Evolutionary conservation across 2,329 filamentous ascomycete genomes (phyloP).

Genomic region (Rosellinia necatrix): DNA sequence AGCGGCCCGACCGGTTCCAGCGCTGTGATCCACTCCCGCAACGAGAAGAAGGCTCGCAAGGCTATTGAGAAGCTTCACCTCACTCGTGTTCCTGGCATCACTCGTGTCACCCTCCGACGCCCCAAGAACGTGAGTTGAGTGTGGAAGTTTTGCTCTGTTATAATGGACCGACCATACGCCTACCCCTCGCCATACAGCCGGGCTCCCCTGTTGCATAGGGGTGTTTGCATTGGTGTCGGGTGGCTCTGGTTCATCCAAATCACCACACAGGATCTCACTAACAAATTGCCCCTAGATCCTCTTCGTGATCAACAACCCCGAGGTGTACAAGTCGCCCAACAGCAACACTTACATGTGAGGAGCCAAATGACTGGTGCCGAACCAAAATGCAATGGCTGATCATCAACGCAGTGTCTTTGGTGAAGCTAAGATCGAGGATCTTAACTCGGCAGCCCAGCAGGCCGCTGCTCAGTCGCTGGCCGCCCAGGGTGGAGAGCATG

Average conservation of each 20-base stretch:
- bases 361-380: not conserved
- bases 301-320: slow-evolving; percentile 99
- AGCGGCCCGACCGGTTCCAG: slow-evolving; percentile 77
- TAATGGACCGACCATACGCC: not conserved
- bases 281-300: slow-evolving; percentile 71
- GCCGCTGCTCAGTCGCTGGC: slow-evolving; percentile 95
- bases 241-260: slow-evolving; percentile 66
- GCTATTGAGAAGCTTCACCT: slow-evolving; percentile 98
- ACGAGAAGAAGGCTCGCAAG: slow-evolving; percentile 99
- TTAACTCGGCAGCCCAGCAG: slow-evolving; percentile 97
- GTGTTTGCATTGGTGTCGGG: not conserved
- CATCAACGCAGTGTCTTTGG: slow-evolving; percentile 79
- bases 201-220: slow-evolving; percentile 44
- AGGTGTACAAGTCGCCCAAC: slow-evolving; percentile 98
- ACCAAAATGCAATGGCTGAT: slow-evolving; percentile 22
- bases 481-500: slow-evolving; percentile 66
- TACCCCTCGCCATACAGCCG: not conserved
- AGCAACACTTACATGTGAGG: slow-evolving; percentile 99
- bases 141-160: slow-evolving; percentile 38
- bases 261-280: not conserved
- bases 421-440: slow-evolving; percentile 99
- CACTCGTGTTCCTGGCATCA: slow-evolving; percentile 96
- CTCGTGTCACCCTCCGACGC: slow-evolving; percentile 93
- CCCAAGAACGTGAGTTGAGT: slow-evolving; percentile 99
- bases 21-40: slow-evolving; percentile 94